Percentiles rank a stretch among this genome's conserved stretches.
These are phyloP conservation scores for Chiua sp. DNA, from an alignment of 1,284 basidiomycete species.

Conservation along the genomic window DNA sequence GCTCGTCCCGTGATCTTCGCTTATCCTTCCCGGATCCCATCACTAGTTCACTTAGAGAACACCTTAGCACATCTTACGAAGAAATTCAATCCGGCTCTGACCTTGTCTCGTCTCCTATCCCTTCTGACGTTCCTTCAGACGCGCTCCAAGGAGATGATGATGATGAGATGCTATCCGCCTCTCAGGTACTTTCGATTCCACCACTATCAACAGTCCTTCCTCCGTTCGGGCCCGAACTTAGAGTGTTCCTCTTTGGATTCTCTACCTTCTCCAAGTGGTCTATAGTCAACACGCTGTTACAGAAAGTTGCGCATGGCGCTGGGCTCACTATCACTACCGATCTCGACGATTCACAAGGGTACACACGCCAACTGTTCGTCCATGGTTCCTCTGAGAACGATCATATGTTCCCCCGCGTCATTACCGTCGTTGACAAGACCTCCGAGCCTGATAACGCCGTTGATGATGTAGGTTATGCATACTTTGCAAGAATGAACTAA, in stretches of 20 bases:
- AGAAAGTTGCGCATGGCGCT: conserved; percentile 42
- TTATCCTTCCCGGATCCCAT: conserved; percentile 81
- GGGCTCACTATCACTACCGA: conserved; percentile 27
- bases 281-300: conserved; percentile 59
- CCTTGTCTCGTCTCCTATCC: conserved; percentile 15
- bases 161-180: conserved; percentile 29
- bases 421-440: conserved; percentile 62
- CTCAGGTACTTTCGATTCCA: conserved; percentile 24
- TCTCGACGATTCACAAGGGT: conserved; percentile 27
- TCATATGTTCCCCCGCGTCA: conserved; percentile 37
- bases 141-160: conserved; percentile 25
- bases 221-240: conserved; percentile 49
- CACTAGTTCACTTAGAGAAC: conserved; percentile 60
- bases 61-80: conserved; percentile 32
- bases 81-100: conserved; percentile 28
- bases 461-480: conserved; percentile 52
- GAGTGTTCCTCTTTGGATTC: conserved; percentile 66
- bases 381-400: conserved; percentile 28
- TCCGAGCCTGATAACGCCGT: conserved; percentile 32
- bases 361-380: conserved; percentile 26
- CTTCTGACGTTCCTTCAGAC: conserved; percentile 18
- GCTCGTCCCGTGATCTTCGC: conserved; percentile 68
- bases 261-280: conserved; percentile 61
- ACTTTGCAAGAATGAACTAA: conserved; percentile 42
- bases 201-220: conserved; percentile 32